Conservation (phyloP, 768 basidiomycete genomes). For the Podaxis sp. region DNA sequence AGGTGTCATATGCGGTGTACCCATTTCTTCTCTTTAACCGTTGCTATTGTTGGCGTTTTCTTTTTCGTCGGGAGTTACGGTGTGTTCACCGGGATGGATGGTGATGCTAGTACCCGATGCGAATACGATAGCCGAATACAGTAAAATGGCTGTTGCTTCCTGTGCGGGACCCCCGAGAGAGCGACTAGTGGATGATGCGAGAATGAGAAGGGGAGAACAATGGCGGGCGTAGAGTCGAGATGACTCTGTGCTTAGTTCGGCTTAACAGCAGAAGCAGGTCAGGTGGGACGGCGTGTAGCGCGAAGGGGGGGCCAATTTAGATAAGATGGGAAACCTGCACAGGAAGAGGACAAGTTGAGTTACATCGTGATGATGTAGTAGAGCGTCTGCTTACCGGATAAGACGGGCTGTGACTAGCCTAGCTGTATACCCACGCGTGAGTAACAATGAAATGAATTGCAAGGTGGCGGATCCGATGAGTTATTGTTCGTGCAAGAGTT, state of each 20-base stretch:
- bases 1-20: slow-evolving; percentile 9
- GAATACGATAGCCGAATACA: background rate
- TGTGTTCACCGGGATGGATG: background rate
- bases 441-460: background rate
- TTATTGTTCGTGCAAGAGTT: background rate
- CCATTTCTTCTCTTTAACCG: background rate
- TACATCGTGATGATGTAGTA: background rate
- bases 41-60: background rate
- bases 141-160: background rate
- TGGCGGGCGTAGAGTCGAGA: background rate
- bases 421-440: background rate
- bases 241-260: background rate
- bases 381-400: background rate
- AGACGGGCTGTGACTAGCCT: background rate
- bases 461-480: background rate
- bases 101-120: background rate
- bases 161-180: background rate
- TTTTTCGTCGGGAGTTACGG: background rate
- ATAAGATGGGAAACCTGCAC: background rate
- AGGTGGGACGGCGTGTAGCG: background rate
- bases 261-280: slow-evolving; percentile 3
- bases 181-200: background rate
- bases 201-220: background rate
- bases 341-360: background rate
- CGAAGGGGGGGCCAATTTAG: background rate